These are phyloP conservation scores for Tetramitus jugosus DNA, from an alignment of 208 protist species.

Conservation along the genomic window DNA sequence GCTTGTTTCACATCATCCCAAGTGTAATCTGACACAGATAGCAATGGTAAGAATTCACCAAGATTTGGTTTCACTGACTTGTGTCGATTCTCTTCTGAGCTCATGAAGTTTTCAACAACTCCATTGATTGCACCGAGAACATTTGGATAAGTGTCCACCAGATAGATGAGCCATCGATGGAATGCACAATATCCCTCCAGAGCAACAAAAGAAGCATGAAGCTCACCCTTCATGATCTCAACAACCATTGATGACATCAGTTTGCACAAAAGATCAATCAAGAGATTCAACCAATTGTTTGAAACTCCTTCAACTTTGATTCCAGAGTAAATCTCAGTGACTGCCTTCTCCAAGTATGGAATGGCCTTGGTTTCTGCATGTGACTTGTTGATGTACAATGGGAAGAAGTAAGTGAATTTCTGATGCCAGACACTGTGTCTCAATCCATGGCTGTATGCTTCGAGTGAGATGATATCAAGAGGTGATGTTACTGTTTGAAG, in stretches of 20 bases:
- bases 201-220: neutral
- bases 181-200: neutral
- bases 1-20: neutral
- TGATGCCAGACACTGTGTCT: conserved; percentile 26
- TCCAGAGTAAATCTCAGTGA: neutral
- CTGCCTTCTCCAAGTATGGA: neutral
- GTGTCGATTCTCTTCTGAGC: conserved; percentile 1
- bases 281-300: neutral
- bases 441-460: conserved; percentile 29
- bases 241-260: neutral
- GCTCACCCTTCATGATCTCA: neutral
- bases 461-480: conserved; percentile 11
- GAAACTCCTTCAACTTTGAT: too few species aligned
- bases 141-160: neutral
- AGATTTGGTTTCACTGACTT: conserved; percentile 10
- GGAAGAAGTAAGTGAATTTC: conserved; percentile 37
- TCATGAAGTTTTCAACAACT: conserved; percentile 34
- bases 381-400: conserved; percentile 36
- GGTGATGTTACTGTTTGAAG: neutral
- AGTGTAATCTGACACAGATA: neutral
- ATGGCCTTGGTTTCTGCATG: conserved; percentile 28
- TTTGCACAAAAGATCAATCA: neutral
- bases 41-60: neutral
- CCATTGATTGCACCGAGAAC: neutral
- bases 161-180: neutral